Percentiles rank a stretch among this genome's conserved stretches.
phyloP scores from a whole-genome alignment of 1,139 yeast genomes.

The Spathaspora sp. region DNA sequence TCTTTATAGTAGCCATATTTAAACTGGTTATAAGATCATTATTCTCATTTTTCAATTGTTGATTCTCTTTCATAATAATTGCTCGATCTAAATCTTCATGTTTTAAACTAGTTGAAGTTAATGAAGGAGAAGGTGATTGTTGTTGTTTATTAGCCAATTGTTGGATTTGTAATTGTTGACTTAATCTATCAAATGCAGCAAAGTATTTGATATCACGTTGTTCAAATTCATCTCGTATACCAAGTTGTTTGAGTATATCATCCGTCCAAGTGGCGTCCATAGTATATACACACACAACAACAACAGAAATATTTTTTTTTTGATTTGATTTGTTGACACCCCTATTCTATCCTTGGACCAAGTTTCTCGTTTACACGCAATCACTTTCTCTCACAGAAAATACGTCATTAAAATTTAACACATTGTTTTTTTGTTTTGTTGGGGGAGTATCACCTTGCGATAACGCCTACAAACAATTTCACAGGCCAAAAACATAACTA shows the following conservation, averaged over 20 bases:
- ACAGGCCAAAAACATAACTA: not conserved
- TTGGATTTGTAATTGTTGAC: slow-evolving; percentile 16
- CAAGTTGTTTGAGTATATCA: slow-evolving; percentile 25
- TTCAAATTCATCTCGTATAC: slow-evolving; percentile 33
- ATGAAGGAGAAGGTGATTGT: slow-evolving; percentile 17
- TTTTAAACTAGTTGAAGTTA: slow-evolving; percentile 5
- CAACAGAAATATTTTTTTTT: no score
- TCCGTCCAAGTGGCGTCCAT: slow-evolving; percentile 19
- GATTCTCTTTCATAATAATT: slow-evolving; percentile 11
- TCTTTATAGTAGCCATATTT: slow-evolving; percentile 24
- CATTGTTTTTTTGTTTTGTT: not conserved
- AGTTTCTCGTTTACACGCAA: not conserved
- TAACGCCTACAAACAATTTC: not conserved
- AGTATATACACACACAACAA: not conserved
- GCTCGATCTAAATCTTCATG: slow-evolving; percentile 5
- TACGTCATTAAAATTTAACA: no score
- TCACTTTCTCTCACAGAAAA: not conserved
- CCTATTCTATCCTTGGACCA: not conserved
- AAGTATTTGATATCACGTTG: slow-evolving; percentile 31
- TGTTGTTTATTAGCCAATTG: not conserved
- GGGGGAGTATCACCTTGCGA: slow-evolving; percentile 1
- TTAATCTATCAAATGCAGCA: slow-evolving; percentile 32
- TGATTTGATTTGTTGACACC: not conserved
- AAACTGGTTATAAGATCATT: slow-evolving; percentile 21
- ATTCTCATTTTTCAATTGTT: slow-evolving; percentile 14